Evolutionary conservation across 768 basidiomycete species (phyloP).

Genomic region (Leccinum olivaceopallidum): DNA sequence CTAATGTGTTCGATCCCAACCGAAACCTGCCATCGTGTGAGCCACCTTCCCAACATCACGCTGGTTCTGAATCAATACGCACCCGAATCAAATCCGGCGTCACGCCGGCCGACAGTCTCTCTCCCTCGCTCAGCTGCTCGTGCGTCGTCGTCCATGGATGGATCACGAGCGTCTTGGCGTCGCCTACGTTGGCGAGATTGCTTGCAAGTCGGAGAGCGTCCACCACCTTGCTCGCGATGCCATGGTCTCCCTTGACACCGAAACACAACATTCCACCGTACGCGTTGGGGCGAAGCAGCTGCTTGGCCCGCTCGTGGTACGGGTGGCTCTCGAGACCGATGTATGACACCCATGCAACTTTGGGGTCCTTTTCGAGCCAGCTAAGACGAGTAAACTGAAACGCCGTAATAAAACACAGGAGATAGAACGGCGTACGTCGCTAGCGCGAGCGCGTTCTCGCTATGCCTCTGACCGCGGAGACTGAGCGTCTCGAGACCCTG

Average conservation of each 20-base stretch:
- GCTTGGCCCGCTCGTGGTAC: constrained; percentile 58
- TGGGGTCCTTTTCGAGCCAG: constrained; percentile 64
- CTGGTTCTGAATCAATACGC: constrained; percentile 16
- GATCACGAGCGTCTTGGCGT: constrained; percentile 63
- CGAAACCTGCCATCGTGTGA: constrained; percentile 32
- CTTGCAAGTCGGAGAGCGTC: constrained; percentile 72
- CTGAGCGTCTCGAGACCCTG: constrained; percentile 66
- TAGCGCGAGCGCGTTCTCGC: constrained; percentile 45
- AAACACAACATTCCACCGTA: constrained; percentile 83
- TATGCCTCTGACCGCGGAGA: constrained; percentile 60
- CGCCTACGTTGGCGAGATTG: constrained; percentile 71
- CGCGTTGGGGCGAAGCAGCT: constrained; percentile 47
- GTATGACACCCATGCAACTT: constrained; percentile 78
- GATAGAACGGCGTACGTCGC: constrained; percentile 35
- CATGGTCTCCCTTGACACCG: constrained; percentile 62
- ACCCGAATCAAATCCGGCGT: constrained; percentile 60
- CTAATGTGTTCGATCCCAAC: constrained; percentile 46
- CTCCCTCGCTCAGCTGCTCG: constrained; percentile 50
- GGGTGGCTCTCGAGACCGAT: constrained; percentile 65
- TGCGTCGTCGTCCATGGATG: constrained; percentile 62
- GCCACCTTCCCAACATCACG: background rate
- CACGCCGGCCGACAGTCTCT: constrained; percentile 51
- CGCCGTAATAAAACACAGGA: no score
- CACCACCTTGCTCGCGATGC: constrained; percentile 58
- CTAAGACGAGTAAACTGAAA: constrained; percentile 3